Percentiles rank a stretch among this genome's conserved stretches.
Conservation (phyloP, 257 asterid genomes). For the Penstemon davidsonii region DNA sequence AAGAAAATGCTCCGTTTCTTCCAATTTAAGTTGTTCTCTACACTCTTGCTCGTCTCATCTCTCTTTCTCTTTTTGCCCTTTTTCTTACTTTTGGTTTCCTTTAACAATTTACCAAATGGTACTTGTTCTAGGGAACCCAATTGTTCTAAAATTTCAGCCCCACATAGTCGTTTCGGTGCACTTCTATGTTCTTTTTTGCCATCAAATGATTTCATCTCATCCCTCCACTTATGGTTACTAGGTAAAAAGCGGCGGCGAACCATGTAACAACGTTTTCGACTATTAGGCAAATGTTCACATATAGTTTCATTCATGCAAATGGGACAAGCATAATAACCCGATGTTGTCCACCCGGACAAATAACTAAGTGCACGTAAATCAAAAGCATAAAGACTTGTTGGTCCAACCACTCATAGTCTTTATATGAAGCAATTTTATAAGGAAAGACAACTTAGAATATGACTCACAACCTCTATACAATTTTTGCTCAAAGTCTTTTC, state of each 20-base stretch:
- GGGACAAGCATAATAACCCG: too few relatives aligned
- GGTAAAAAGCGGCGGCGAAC: constrained; percentile 5
- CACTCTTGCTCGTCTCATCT: neutral
- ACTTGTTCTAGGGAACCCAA: neutral
- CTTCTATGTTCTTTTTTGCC: neutral
- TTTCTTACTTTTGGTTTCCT: neutral
- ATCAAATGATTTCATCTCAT: constrained; percentile 13
- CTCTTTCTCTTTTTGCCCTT: neutral
- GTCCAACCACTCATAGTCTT: constrained; percentile 8
- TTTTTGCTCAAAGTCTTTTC: neutral
- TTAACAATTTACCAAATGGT: neutral
- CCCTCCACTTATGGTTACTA: neutral
- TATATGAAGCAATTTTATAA: too few relatives aligned
- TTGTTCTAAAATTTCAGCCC: neutral
- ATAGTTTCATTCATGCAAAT: too few relatives aligned
- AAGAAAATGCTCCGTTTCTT: neutral
- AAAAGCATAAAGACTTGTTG: constrained; percentile 13
- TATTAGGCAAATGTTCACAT: neutral
- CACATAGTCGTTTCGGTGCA: neutral
- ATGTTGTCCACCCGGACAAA: constrained; percentile 1
- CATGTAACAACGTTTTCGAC: constrained; percentile 4
- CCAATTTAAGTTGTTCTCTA: neutral
- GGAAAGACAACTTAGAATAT: neutral
- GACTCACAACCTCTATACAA: constrained; percentile 1
- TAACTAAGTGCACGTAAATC: neutral